These are phyloP conservation scores for Dryadomyces quercivorus DNA, from an alignment of 2,329 filamentous ascomycete species.

Conservation along the genomic window DNA sequence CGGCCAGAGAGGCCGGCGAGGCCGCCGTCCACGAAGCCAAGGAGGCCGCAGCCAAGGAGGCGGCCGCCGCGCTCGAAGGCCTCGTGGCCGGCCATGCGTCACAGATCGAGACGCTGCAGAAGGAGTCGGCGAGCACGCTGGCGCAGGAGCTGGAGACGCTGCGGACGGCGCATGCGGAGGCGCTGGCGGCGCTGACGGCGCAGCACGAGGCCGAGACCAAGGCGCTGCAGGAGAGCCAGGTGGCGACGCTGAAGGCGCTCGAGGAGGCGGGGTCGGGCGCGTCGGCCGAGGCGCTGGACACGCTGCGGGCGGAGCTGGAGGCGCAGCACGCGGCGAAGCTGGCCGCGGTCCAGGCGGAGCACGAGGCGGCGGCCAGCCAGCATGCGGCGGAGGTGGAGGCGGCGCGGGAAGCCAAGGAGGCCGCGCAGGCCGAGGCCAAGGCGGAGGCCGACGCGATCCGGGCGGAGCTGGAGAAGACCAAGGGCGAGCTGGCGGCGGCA, in stretches of 20 bases:
- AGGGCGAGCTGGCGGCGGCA: too few species aligned
- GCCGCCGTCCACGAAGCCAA: too few species aligned
- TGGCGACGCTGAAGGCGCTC: conserved; percentile 17
- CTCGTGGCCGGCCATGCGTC: conserved; percentile 42
- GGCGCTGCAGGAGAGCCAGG: conserved; percentile 20
- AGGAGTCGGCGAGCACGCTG: conserved; percentile 19
- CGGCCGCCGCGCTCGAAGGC: conserved; percentile 35
- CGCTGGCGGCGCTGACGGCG: conserved; percentile 29
- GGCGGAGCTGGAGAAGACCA: too few species aligned
- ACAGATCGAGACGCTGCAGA: conserved; percentile 21
- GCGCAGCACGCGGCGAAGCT: conserved; percentile 18
- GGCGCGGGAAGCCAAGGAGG: not conserved
- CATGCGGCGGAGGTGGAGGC: not conserved
- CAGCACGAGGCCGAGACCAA: conserved; percentile 27
- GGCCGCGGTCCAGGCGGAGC: conserved; percentile 19
- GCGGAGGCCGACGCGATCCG: not conserved
- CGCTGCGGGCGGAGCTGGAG: conserved; percentile 22
- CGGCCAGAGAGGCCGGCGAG: too few species aligned
- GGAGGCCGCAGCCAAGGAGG: conserved; percentile 28
- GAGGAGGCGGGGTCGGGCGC: conserved; percentile 14
- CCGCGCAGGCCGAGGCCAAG: not conserved
- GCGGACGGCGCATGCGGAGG: conserved; percentile 29
- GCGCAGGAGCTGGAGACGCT: conserved; percentile 23
- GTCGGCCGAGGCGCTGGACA: conserved; percentile 19
- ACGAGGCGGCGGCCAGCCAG: conserved; percentile 15